These are phyloP conservation scores for Lentinus tigrinus DNA, from an alignment of 768 basidiomycete genomes.

Conservation along the genomic window DNA sequence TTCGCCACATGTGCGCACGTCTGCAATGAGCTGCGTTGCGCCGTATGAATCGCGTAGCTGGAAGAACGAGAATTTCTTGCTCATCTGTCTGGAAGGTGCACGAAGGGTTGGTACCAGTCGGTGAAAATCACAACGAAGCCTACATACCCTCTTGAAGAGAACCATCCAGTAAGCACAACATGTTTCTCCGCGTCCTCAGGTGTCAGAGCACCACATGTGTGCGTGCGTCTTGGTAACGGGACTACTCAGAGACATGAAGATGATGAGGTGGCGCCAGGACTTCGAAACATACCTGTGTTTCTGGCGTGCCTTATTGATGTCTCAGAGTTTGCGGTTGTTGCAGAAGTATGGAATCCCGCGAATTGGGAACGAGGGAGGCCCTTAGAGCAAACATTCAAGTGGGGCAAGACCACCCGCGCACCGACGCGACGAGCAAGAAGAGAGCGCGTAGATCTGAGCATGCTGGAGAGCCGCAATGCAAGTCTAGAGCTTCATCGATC, in stretches of 20 bases:
- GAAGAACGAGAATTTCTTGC: slow-evolving; percentile 77
- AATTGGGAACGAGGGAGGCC: background rate
- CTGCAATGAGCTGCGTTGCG: slow-evolving; percentile 74
- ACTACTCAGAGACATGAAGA: slow-evolving; percentile 10
- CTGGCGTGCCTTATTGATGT: background rate
- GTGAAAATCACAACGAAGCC: slow-evolving; percentile 18
- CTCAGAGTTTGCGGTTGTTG: background rate
- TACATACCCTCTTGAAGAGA: slow-evolving; percentile 77
- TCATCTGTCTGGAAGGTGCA: slow-evolving; percentile 54
- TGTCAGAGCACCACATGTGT: slow-evolving; percentile 25
- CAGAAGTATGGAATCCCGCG: background rate
- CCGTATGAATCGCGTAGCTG: slow-evolving; percentile 79
- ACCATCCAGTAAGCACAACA: slow-evolving; percentile 80
- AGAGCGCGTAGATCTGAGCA: too few relatives aligned
- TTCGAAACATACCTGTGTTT: background rate
- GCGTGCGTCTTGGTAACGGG: slow-evolving; percentile 26
- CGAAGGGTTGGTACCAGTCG: background rate
- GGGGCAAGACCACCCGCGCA: too few relatives aligned
- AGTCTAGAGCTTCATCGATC: too few relatives aligned
- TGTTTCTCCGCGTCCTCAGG: slow-evolving; percentile 20
- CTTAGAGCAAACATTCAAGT: background rate
- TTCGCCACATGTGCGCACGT: slow-evolving; percentile 31
- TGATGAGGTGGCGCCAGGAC: background rate
- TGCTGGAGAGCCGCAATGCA: too few relatives aligned
- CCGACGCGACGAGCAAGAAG: too few relatives aligned